Percentiles rank a stretch among this genome's conserved stretches.
Conservation (phyloP, 495 filamentous ascomycete genomes). For the Pyrenula aspistea region DNA sequence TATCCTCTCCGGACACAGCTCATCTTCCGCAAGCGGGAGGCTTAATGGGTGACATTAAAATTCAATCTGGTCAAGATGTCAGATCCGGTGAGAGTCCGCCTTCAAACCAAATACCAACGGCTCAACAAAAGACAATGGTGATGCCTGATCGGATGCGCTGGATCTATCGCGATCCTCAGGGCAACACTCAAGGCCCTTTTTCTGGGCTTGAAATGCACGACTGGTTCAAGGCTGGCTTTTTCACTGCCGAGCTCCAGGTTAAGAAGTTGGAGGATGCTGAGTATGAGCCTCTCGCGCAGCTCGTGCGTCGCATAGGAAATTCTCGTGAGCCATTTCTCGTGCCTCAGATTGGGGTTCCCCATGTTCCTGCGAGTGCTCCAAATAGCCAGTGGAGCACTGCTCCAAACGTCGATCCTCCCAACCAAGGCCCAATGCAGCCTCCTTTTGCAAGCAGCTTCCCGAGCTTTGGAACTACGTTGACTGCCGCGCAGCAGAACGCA, state of each 20-base stretch:
- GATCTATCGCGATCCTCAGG: slow-evolving; percentile 94
- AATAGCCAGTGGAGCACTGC: slow-evolving; percentile 27
- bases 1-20: background rate
- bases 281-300: slow-evolving; percentile 90
- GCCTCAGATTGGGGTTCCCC: slow-evolving; percentile 86
- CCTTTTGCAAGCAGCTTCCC: slow-evolving; percentile 94
- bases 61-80: background rate
- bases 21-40: background rate
- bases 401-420: slow-evolving; percentile 15
- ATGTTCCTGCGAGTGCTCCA: slow-evolving; percentile 52
- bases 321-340: slow-evolving; percentile 95
- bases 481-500: slow-evolving; percentile 94
- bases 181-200: slow-evolving; percentile 84
- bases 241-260: slow-evolving; percentile 84
- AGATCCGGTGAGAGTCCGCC: slow-evolving; percentile 17
- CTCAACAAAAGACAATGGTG: slow-evolving; percentile 85
- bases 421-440: slow-evolving; percentile 61
- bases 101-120: slow-evolving; percentile 46
- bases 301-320: slow-evolving; percentile 93
- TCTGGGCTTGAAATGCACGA: slow-evolving; percentile 98
- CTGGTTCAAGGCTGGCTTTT: slow-evolving; percentile 98
- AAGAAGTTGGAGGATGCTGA: slow-evolving; percentile 87
- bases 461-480: slow-evolving; percentile 93
- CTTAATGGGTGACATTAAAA: background rate
- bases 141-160: slow-evolving; percentile 98